Evolutionary conservation across 352 stramenopile genomes (phyloP), one percentile per base, ranked within the genome.

Genomic region (Aphanomyces stellatus): DNA sequence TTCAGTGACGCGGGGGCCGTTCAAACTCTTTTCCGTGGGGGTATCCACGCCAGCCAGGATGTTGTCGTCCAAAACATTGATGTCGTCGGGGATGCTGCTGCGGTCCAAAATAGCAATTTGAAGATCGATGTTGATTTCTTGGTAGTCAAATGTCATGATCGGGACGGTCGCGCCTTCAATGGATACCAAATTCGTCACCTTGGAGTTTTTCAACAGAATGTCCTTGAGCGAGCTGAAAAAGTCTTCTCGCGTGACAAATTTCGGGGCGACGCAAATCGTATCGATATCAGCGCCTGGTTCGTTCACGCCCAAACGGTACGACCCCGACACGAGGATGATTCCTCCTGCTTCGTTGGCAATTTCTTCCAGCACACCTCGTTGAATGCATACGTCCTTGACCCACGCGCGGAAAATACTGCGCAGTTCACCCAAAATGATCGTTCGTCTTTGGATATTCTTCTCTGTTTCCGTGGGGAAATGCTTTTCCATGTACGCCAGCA

Each of bases 101-200:
- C 89, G 76, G 53, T 96, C 95, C 19, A 99, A 70, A 42, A 96
- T 90, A 13, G 96, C 96, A 74, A 99, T 99, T 56, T 99, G 85
- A 22, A 99, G 76, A 85, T 99, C 97, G 69, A 99, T 99, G 71
- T 99, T 98, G 71, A 99, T 96, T 57, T 97, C 96, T 71, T 99
- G 93, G 71, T 98, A 98, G 80, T 99, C 96, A 72, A 99, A 99
- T 17, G 96, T 99, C 51, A 99, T 85, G 71, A 99, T 98, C 2
- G 96, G 96, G 60, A 99, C 96, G 19, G 97, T 86, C 1, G 96
- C 94, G 51, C 85, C 85, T 71, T 95, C 87, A 59, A 95, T 95
- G 4, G 87, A 67, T 49, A 94, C 83, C 22, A 95, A 71, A 63
- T 88, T 85, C 2, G 81, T 93, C 15, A 99, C 96, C 64, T 98